These are phyloP conservation scores for Xylaria curta DNA, from an alignment of 495 filamentous ascomycete genomes.

Conservation along the genomic window DNA sequence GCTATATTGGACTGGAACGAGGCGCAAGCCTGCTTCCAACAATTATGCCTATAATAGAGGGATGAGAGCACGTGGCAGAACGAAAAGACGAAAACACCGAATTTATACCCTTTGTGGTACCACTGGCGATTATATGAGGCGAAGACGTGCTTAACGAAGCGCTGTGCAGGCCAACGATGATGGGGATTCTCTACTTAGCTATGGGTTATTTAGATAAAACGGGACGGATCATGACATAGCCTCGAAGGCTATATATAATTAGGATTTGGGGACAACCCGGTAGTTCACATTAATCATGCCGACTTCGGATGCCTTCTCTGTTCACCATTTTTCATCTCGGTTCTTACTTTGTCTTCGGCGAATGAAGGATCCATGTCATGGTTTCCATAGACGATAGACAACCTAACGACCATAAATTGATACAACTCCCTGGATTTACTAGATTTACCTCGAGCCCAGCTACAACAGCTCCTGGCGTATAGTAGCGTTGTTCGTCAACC, in stretches of 20 bases:
- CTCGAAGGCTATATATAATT: neutral
- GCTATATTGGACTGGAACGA: slow-evolving; percentile 27
- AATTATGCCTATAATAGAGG: slow-evolving; percentile 15
- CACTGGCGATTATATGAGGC: neutral
- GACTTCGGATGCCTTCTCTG: neutral
- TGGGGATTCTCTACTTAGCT: neutral
- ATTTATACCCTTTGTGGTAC: neutral
- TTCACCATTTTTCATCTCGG: neutral
- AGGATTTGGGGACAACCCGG: neutral
- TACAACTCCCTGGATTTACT: neutral
- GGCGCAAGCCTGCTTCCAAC: slow-evolving; percentile 21
- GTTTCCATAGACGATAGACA: slow-evolving; percentile 10
- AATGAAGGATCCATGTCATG: neutral
- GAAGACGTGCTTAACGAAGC: neutral
- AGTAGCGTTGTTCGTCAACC: neutral
- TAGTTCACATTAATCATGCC: neutral
- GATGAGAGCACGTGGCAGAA: neutral
- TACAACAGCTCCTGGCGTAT: neutral
- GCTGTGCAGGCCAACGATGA: slow-evolving; percentile 9
- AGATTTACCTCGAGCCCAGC: neutral
- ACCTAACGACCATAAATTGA: slow-evolving; percentile 6
- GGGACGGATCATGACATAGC: neutral
- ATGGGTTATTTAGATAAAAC: neutral
- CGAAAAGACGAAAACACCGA: neutral
- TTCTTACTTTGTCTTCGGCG: neutral